These are phyloP conservation scores for Taphrina deformans DNA, from an alignment of 1,139 yeast species.

Conservation along the genomic window DNA sequence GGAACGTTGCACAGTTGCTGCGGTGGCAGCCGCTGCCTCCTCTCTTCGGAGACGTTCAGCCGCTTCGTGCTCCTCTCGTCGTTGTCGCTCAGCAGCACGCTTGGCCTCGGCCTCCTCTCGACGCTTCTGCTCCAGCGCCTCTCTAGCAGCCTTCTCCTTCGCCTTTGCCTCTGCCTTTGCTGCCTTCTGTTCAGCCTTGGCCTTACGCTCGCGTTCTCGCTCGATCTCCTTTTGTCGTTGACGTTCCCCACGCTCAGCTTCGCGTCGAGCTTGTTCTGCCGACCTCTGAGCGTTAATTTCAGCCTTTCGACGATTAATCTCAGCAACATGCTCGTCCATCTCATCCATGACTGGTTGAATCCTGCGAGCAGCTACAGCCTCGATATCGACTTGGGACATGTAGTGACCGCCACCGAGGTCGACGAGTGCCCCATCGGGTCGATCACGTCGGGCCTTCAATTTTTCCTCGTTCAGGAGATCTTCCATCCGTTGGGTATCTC, in stretches of 20 bases:
- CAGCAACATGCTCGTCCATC: slow-evolving; percentile 32
- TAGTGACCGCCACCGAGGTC: slow-evolving; percentile 30
- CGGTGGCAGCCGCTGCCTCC: slow-evolving; percentile 2
- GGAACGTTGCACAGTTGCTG: slow-evolving; percentile 8
- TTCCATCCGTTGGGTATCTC: slow-evolving; percentile 22
- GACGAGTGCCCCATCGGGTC: slow-evolving; percentile 6
- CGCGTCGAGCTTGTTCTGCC: slow-evolving; percentile 25
- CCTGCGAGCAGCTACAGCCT: slow-evolving; percentile 29
- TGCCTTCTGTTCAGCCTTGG: slow-evolving; percentile 19
- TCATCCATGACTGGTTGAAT: slow-evolving; percentile 29
- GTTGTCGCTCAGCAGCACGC: slow-evolving; percentile 19
- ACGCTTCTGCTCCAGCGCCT: slow-evolving; percentile 11
- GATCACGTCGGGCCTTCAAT: slow-evolving; percentile 6
- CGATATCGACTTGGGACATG: slow-evolving; percentile 32
- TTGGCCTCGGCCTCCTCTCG: slow-evolving; percentile 17
- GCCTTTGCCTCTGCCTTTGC: slow-evolving; percentile 19
- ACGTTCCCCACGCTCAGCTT: slow-evolving; percentile 25
- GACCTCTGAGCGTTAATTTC: slow-evolving; percentile 21
- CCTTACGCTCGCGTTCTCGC: slow-evolving; percentile 22
- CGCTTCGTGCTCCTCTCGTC: slow-evolving; percentile 4
- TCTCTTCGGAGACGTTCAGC: slow-evolving; percentile 7
- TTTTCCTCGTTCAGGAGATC: slow-evolving; percentile 24
- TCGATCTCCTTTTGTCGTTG: slow-evolving; percentile 25
- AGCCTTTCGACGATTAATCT: slow-evolving; percentile 30
- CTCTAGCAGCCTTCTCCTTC: slow-evolving; percentile 15